Evolutionary conservation across 1,139 yeast genomes (phyloP).

Genomic region (Protomyces gravidus): DNA sequence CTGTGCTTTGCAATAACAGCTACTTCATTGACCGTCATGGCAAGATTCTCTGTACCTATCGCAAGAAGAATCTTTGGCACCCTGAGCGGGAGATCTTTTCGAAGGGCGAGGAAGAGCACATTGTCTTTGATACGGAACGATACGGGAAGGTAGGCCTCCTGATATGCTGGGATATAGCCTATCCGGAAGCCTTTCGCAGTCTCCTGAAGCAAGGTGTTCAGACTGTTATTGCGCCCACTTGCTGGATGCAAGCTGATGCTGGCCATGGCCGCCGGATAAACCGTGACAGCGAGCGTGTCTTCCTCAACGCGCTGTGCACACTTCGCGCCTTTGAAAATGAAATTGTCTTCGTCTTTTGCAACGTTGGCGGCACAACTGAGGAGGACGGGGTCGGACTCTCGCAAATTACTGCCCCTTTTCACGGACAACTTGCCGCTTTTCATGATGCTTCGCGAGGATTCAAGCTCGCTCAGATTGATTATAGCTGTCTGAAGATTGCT

Average conservation of each 20-base stretch:
- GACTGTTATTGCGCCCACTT: slow-evolving; percentile 34
- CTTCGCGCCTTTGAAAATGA: slow-evolving; percentile 34
- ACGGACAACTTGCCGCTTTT: slow-evolving; percentile 22
- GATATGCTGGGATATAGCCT: slow-evolving; percentile 35
- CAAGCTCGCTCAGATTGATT: slow-evolving; percentile 29
- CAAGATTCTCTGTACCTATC: slow-evolving; percentile 31
- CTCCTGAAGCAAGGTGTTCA: slow-evolving; percentile 33
- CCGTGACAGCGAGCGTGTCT: slow-evolving; percentile 31
- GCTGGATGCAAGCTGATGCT: slow-evolving; percentile 33
- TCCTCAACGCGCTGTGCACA: slow-evolving; percentile 31
- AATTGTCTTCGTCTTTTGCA: slow-evolving; percentile 33
- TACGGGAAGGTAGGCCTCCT: slow-evolving; percentile 34
- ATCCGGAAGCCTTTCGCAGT: slow-evolving; percentile 34
- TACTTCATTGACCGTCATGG: slow-evolving; percentile 34
- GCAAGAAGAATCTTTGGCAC: slow-evolving; percentile 35
- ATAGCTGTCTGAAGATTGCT: slow-evolving; percentile 30
- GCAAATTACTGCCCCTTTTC: slow-evolving; percentile 24
- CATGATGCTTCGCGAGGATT: slow-evolving; percentile 27
- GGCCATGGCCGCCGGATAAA: slow-evolving; percentile 31
- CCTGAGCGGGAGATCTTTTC: slow-evolving; percentile 32
- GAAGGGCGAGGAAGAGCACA: slow-evolving; percentile 32
- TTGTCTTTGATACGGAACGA: slow-evolving; percentile 33
- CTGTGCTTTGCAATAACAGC: slow-evolving; percentile 29
- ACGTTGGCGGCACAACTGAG: slow-evolving; percentile 32
- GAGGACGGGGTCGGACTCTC: slow-evolving; percentile 20